Percentiles rank a stretch among this genome's conserved stretches.
These are phyloP conservation scores for Tricholoma hemisulphureum DNA, from an alignment of 768 basidiomycete species.

Conservation along the genomic window DNA sequence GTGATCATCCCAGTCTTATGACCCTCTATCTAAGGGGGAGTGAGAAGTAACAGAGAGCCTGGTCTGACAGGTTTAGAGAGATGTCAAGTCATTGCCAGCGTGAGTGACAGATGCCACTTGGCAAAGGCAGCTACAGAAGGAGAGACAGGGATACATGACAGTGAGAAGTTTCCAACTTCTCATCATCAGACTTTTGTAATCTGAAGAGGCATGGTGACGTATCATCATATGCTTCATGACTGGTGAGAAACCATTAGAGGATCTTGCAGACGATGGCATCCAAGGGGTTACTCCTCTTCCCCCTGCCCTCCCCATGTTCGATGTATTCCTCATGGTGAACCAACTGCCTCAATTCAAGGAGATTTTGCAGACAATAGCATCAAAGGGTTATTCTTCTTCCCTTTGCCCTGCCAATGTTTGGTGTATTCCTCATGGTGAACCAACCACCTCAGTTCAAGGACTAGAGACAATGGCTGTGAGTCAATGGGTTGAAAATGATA, in stretches of 20 bases:
- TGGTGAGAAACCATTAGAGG: slow-evolving; percentile 45
- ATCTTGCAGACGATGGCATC: slow-evolving; percentile 52
- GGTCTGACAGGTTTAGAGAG: slow-evolving; percentile 55
- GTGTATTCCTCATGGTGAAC: no score
- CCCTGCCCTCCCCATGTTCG: slow-evolving; percentile 49
- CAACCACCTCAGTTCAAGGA: no score
- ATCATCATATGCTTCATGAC: slow-evolving; percentile 44
- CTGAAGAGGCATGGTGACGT: slow-evolving; percentile 55
- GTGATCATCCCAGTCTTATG: slow-evolving; percentile 46
- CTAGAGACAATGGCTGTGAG: slow-evolving; percentile 43
- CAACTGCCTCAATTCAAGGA: no score
- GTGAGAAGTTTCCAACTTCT: slow-evolving; percentile 62
- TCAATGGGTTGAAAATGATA: slow-evolving; percentile 6
- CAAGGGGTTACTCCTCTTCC: slow-evolving; percentile 33
- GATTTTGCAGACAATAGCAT: no score
- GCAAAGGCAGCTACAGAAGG: slow-evolving; percentile 46
- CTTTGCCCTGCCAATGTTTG: no score
- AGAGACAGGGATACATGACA: slow-evolving; percentile 45
- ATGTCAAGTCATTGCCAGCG: slow-evolving; percentile 46
- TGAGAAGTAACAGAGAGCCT: slow-evolving; percentile 63
- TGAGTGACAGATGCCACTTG: slow-evolving; percentile 39
- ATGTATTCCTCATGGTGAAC: no score
- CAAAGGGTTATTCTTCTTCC: no score
- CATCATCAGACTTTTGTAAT: slow-evolving; percentile 59
- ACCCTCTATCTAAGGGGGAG: no score